These are phyloP conservation scores for Fusarium pseudonygamai DNA, from an alignment of 2,329 filamentous ascomycete genomes.

Conservation along the genomic window DNA sequence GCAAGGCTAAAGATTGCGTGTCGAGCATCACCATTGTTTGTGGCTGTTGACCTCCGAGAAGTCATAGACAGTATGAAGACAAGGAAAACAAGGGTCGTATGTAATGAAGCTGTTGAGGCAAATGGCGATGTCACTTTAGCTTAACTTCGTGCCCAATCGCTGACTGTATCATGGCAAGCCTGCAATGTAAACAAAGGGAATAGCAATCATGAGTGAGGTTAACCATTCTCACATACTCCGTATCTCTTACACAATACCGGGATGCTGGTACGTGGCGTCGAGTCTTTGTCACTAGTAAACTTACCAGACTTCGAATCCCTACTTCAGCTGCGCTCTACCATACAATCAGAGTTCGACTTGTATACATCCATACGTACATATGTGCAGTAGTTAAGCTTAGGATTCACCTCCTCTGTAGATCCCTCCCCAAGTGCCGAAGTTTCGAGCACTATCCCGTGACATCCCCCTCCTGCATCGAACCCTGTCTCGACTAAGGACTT, in stretches of 20 bases:
- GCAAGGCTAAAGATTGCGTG: not conserved
- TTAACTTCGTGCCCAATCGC: not conserved
- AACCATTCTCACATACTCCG: not conserved
- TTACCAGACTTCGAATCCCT: conserved; percentile 7
- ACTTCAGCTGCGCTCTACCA: conserved; percentile 1
- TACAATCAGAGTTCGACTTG: not conserved
- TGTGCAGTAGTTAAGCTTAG: not conserved
- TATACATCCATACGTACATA: not conserved
- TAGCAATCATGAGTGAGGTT: not conserved
- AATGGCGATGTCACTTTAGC: not conserved
- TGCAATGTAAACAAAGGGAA: not conserved
- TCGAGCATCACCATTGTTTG: not conserved
- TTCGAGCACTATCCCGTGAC: conserved; percentile 32
- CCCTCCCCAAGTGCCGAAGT: conserved; percentile 5
- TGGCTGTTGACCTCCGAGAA: not conserved
- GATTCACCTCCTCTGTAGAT: conserved; percentile 20
- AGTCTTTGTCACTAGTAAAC: not conserved
- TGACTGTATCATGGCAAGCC: not conserved
- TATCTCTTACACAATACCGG: not conserved
- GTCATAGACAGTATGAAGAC: not conserved
- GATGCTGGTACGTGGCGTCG: conserved; percentile 5
- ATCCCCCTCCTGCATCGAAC: conserved; percentile 26
- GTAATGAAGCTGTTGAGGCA: not conserved
- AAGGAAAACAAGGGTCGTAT: not conserved
- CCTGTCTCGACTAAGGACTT: not conserved